Evolutionary conservation across 73 alveolate species (phyloP), one percentile per base, ranked within the genome.

Genomic region (Blepharisma japonicum): DNA sequence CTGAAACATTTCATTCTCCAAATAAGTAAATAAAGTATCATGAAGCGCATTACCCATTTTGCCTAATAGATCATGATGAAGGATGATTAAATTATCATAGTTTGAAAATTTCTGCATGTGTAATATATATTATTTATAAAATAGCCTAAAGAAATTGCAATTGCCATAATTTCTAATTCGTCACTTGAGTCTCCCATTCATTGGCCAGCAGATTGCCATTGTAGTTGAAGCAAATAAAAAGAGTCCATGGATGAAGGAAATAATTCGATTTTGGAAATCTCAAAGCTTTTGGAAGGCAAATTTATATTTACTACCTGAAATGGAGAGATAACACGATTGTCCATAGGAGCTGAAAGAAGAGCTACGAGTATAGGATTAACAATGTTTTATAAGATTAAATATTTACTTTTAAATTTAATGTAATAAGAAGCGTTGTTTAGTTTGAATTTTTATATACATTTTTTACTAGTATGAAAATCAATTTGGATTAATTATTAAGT

Each of bases 241-340:
- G 23, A 53, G n/a, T 20, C 74, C 74, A 5, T 61, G 74, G 18
- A 61, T 39, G 23, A 25, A 14, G 5, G 74, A 61, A 20, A 61
- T 48, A 20, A 61, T 14, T 0, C 74, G 74, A 25, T 61, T 61
- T 14, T 48, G 38, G 4, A 61, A 61, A 39, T 61, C 48, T 48
- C 48, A 61, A 14, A 61, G 23, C 2, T 14, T 61, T 39, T 61
- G 14, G 18, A 2, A 9, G 74, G 74, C 11, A 61, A 14, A 11
- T 14, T 14, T 14, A 18, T n/a, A 9, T 61, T 9, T 0, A 61
- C 74, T 9, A 61, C 14, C 18, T 1, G 39, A 61, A 4, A 18
- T 61, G 2, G 48, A 14, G 5, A 4, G 46, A 25, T 61, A 25
- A 61, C 47, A 61, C 18, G 49, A 61, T 14, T 14, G 50, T 5